These are phyloP conservation scores for Trametes coccinea DNA, from an alignment of 768 basidiomycete genomes.

Conservation along the genomic window DNA sequence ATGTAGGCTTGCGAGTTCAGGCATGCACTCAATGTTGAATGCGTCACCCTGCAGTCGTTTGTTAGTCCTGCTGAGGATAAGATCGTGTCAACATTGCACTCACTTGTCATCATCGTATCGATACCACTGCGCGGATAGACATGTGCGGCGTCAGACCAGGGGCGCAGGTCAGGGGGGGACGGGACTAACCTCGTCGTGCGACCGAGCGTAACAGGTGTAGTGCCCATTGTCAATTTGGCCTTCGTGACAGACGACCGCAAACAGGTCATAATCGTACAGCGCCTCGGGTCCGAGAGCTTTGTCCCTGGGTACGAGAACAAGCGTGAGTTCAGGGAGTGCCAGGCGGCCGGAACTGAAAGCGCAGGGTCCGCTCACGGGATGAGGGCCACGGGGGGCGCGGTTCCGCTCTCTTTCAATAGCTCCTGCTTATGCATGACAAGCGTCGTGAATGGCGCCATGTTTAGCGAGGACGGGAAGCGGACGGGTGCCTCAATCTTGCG, in stretches of 20 bases:
- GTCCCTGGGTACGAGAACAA: neutral
- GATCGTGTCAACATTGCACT: slow-evolving; percentile 25
- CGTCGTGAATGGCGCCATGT: slow-evolving; percentile 88
- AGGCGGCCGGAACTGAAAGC: neutral
- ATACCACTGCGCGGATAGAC: slow-evolving; percentile 66
- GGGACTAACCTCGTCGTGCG: slow-evolving; percentile 73
- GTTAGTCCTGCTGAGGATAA: slow-evolving; percentile 13
- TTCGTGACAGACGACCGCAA: slow-evolving; percentile 93
- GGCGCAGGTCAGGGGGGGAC: neutral
- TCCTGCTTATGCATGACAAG: slow-evolving; percentile 52
- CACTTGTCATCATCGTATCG: slow-evolving; percentile 94
- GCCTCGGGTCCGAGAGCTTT: slow-evolving; percentile 58
- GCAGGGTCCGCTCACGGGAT: slow-evolving; percentile 21
- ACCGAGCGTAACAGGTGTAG: slow-evolving; percentile 86
- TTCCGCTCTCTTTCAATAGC: slow-evolving; percentile 38
- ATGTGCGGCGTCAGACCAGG: too few species aligned
- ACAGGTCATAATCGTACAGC: slow-evolving; percentile 88
- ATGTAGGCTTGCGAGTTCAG: slow-evolving; percentile 82
- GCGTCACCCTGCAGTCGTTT: slow-evolving; percentile 55
- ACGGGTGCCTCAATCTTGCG: slow-evolving; percentile 85
- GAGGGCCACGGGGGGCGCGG: slow-evolving; percentile 7
- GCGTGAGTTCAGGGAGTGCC: neutral
- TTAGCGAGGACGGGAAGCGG: slow-evolving; percentile 77
- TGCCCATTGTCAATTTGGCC: slow-evolving; percentile 94
- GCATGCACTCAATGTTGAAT: slow-evolving; percentile 65